Conservation (phyloP, 2,329 filamentous ascomycete species). For the Aspergillus clavatus region DNA sequence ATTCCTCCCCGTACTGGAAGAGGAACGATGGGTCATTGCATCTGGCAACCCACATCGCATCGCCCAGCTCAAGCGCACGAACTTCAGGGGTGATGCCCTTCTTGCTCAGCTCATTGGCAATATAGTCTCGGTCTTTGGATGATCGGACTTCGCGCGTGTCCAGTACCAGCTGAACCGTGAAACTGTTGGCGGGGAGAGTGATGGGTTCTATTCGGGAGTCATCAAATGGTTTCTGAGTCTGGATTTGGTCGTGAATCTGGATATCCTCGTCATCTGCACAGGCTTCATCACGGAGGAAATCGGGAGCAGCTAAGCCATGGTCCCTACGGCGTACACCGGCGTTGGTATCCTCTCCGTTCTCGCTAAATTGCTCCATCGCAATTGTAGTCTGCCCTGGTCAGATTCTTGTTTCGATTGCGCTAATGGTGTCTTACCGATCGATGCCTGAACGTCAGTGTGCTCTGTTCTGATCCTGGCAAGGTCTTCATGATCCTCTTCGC, state of each 20-base stretch:
- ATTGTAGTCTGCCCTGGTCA: constrained; percentile 4
- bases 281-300: constrained; percentile 4
- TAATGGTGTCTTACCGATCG: constrained; percentile 8
- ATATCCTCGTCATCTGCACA: constrained; percentile 9
- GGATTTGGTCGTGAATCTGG: neutral
- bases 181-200: constrained; percentile 58
- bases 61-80: constrained; percentile 66
- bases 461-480: constrained; percentile 20
- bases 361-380: neutral
- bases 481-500: constrained; percentile 60
- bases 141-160: constrained; percentile 71
- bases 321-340: neutral
- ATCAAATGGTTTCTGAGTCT: constrained; percentile 6
- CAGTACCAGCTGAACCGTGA: constrained; percentile 67
- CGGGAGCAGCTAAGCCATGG: neutral
- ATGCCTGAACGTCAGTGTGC: constrained; percentile 12
- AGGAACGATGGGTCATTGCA: constrained; percentile 57
- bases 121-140: constrained; percentile 70
- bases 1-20: constrained; percentile 49
- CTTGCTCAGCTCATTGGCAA: constrained; percentile 65
- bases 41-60: constrained; percentile 75
- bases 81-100: constrained; percentile 62
- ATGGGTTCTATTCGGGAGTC: constrained; percentile 52
- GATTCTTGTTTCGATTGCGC: neutral
- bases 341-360: neutral